A percentile compares a stretch with the other conserved stretches of the same genome.
phyloP scores from a whole-genome alignment of 2,329 filamentous ascomycete species.

The Metarhizium rileyi region DNA sequence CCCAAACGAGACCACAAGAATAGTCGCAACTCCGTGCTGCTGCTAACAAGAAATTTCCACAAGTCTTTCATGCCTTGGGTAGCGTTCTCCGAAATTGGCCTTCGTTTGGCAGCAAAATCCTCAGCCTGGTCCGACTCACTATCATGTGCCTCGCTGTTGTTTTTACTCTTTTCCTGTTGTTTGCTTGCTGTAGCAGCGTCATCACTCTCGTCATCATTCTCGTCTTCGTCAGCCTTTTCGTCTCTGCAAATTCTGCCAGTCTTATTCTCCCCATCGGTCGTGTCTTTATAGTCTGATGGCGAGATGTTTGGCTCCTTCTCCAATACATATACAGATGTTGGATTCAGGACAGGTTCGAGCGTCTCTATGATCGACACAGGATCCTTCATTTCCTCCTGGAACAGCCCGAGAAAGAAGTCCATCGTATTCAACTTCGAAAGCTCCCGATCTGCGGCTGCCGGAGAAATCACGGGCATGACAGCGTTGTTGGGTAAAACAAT shows the following conservation, averaged over 20 bases:
- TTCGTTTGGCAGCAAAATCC: constrained; percentile 6
- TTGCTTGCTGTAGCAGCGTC: not conserved
- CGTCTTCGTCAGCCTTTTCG: not conserved
- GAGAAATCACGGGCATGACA: constrained; percentile 79
- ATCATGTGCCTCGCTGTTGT: constrained; percentile 3
- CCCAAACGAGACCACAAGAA: constrained; percentile 88
- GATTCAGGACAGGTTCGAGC: constrained; percentile 83
- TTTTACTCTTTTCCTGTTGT: not conserved
- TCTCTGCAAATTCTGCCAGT: not conserved
- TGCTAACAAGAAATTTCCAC: constrained; percentile 73
- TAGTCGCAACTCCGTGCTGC: constrained; percentile 71
- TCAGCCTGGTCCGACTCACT: constrained; percentile 9
- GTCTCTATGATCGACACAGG: constrained; percentile 82
- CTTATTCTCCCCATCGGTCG: not conserved
- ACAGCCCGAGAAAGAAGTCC: constrained; percentile 89
- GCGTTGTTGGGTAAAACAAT: constrained; percentile 72
- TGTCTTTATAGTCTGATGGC: not conserved
- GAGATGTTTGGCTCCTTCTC: constrained; percentile 9
- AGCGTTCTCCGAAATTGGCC: constrained; percentile 41
- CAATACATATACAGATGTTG: constrained; percentile 42
- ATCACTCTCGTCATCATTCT: not conserved
- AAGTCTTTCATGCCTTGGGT: constrained; percentile 61
- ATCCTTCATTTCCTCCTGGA: constrained; percentile 72
- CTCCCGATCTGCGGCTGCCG: constrained; percentile 76
- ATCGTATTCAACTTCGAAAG: constrained; percentile 88